Evolutionary conservation across 2,329 filamentous ascomycete species (phyloP).

Genomic region (Zymoseptoria crescenta): DNA sequence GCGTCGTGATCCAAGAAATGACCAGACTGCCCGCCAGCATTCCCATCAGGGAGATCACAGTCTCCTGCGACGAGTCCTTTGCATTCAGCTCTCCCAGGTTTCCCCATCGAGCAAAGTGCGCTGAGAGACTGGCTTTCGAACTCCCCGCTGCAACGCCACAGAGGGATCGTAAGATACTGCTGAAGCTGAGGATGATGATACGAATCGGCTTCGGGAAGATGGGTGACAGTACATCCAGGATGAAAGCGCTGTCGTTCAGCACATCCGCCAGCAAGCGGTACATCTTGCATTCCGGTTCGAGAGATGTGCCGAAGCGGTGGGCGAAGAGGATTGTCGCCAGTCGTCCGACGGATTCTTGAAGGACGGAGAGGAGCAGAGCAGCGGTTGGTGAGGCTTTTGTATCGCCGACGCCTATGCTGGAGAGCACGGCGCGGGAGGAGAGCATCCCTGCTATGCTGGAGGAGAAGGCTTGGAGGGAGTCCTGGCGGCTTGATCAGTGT

Average conservation of each 20-base stretch:
- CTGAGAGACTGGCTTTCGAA: slow-evolving; percentile 81
- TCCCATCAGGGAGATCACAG: slow-evolving; percentile 78
- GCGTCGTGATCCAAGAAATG: slow-evolving; percentile 65
- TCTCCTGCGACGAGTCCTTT: slow-evolving; percentile 92
- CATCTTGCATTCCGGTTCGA: slow-evolving; percentile 85
- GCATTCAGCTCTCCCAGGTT: slow-evolving; percentile 92
- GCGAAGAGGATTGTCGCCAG: slow-evolving; percentile 83
- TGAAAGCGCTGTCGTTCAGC: slow-evolving; percentile 78
- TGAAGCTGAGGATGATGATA: slow-evolving; percentile 51
- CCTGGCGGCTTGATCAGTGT: slow-evolving; percentile 34
- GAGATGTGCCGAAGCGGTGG: slow-evolving; percentile 68
- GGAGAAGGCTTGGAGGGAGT: slow-evolving; percentile 77
- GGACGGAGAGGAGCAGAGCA: slow-evolving; percentile 71
- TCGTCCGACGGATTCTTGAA: slow-evolving; percentile 74
- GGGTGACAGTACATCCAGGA: slow-evolving; percentile 77
- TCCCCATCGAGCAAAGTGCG: slow-evolving; percentile 80
- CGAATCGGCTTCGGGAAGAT: slow-evolving; percentile 55
- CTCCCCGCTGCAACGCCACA: slow-evolving; percentile 88
- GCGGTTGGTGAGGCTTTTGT: slow-evolving; percentile 69
- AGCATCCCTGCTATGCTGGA: slow-evolving; percentile 73
- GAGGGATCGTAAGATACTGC: slow-evolving; percentile 56
- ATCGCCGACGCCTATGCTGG: slow-evolving; percentile 75
- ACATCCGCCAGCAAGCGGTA: slow-evolving; percentile 82
- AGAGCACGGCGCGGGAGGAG: slow-evolving; percentile 70
- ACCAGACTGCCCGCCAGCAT: slow-evolving; percentile 79